A percentile compares a stretch with the other conserved stretches of the same genome.
These are phyloP conservation scores for Lonicera japonica DNA, from an alignment of 129 eudicot genomes.

Conservation along the genomic window DNA sequence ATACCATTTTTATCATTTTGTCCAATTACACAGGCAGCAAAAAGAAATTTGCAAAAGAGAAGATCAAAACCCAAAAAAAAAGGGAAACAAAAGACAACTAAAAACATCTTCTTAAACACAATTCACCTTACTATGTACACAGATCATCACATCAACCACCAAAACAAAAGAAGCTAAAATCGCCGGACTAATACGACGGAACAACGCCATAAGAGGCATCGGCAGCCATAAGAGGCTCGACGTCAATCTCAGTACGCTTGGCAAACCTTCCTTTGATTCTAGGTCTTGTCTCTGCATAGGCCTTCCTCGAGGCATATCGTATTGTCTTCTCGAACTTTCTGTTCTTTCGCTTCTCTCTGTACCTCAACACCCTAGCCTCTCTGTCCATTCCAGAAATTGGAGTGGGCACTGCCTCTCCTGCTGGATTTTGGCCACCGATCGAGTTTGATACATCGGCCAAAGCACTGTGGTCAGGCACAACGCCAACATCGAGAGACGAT, in stretches of 20 bases:
- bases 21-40: too few species aligned
- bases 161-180: neutral
- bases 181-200: conserved; percentile 38
- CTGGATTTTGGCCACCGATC: conserved; percentile 19
- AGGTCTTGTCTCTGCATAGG: conserved; percentile 87
- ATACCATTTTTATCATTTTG: too few species aligned
- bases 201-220: conserved; percentile 73
- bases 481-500: conserved; percentile 76
- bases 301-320: conserved; percentile 79
- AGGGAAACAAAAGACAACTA: too few species aligned
- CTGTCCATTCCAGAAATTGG: conserved; percentile 55
- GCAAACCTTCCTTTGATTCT: conserved; percentile 86
- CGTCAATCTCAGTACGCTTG: conserved; percentile 60
- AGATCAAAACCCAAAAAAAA: too few species aligned
- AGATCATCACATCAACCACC: neutral
- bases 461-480: conserved; percentile 71
- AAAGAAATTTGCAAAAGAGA: too few species aligned
- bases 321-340: conserved; percentile 84
- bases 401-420: conserved; percentile 32
- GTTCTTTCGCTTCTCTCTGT: conserved; percentile 83
- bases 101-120: too few species aligned
- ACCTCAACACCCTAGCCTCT: conserved; percentile 82
- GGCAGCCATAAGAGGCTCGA: conserved; percentile 37
- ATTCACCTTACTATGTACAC: neutral
- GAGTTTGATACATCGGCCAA: conserved; percentile 45